phyloP scores from a whole-genome alignment of 2,329 filamentous ascomycete species.

The Thermothelomyces thermophilus region DNA sequence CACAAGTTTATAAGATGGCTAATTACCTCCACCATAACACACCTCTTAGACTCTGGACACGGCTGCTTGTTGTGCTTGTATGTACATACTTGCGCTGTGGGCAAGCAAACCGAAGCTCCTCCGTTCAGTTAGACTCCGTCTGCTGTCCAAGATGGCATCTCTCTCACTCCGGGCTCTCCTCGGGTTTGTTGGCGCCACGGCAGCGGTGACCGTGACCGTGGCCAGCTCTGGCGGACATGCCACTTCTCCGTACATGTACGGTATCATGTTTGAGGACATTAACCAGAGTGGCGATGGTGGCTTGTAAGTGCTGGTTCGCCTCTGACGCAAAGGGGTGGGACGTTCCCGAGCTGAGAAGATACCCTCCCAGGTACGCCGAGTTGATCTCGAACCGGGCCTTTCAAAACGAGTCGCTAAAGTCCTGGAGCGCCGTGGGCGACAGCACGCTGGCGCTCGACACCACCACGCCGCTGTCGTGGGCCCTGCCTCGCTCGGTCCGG shows the following conservation, averaged over 20 bases:
- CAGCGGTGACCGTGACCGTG: constrained; percentile 2
- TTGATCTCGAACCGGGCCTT: constrained; percentile 9
- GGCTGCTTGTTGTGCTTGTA: not conserved
- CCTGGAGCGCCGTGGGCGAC: constrained; percentile 1
- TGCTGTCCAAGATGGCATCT: not conserved
- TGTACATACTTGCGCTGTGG: not conserved
- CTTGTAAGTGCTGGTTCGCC: not conserved
- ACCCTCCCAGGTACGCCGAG: constrained; percentile 4
- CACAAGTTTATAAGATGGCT: not conserved
- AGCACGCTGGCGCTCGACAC: not conserved
- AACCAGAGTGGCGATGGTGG: constrained; percentile 10
- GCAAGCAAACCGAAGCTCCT: not conserved
- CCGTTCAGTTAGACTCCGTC: not conserved
- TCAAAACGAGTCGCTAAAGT: not conserved
- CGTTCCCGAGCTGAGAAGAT: not conserved
- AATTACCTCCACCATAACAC: not conserved
- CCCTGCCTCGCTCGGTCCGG: constrained; percentile 3
- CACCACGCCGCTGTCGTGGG: not conserved
- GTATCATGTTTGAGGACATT: constrained; percentile 22
- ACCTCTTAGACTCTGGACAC: not conserved
- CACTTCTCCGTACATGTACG: constrained; percentile 13
- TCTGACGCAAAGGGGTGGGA: not conserved
- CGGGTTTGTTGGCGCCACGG: not conserved
- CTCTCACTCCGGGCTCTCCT: constrained; percentile 6
- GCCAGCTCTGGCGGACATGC: constrained; percentile 17